phyloP scores from a whole-genome alignment of 2,329 filamentous ascomycete genomes.

The Cercospora brassicicola region DNA sequence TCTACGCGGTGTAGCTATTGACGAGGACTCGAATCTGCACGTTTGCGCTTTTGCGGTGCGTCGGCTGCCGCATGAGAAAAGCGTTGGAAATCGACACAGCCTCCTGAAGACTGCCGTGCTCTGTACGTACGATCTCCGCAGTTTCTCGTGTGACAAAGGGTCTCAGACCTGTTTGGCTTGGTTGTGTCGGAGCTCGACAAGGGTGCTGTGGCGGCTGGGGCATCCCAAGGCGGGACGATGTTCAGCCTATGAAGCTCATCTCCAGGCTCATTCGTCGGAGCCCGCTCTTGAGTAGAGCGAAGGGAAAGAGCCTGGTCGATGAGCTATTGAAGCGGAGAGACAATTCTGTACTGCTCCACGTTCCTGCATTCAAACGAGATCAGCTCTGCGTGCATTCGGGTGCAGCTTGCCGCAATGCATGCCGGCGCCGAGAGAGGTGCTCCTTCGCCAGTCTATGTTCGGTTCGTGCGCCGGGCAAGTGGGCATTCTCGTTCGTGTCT shows the following conservation, averaged over 20 bases:
- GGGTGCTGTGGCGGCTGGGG: not conserved
- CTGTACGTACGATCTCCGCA: not conserved
- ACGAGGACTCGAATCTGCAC: not conserved
- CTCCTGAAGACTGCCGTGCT: not conserved
- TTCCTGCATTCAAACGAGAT: not conserved
- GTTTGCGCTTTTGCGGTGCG: not conserved
- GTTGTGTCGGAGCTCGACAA: slow-evolving; percentile 9
- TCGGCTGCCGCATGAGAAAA: not conserved
- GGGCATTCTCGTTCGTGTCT: not conserved
- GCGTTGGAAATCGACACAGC: not conserved
- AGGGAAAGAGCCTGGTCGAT: not conserved
- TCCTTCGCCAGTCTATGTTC: not conserved
- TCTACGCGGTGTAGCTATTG: not conserved
- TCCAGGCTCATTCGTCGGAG: not conserved
- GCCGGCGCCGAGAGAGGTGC: not conserved
- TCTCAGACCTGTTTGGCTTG: not conserved
- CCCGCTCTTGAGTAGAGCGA: not conserved
- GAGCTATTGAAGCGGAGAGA: not conserved
- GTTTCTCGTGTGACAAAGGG: not conserved
- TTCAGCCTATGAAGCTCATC: not conserved
- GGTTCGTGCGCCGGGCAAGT: not conserved
- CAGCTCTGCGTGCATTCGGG: not conserved
- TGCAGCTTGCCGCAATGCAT: not conserved
- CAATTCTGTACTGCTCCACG: not conserved
- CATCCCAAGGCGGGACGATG: not conserved